Conservation (phyloP, 805 yeast species). For the Metschnikowia proteae region DNA sequence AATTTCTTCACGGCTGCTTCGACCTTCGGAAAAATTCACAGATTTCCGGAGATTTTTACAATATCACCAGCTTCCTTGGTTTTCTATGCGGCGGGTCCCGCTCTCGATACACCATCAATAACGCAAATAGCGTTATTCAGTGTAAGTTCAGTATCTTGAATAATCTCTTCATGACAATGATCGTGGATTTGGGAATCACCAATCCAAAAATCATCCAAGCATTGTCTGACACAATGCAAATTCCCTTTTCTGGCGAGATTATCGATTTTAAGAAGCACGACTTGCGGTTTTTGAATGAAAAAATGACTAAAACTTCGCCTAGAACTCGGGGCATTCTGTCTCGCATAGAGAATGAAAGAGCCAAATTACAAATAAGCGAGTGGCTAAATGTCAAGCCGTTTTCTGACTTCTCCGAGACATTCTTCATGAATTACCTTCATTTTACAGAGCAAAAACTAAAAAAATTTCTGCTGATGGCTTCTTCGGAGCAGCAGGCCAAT, state of each 20-base stretch:
- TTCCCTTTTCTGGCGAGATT: conserved; percentile 26
- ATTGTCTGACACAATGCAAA: background rate
- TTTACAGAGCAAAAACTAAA: conserved; percentile 10
- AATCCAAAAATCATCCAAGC: background rate
- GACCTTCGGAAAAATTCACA: background rate
- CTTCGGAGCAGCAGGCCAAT: conserved; percentile 17
- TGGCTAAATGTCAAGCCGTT: conserved; percentile 40
- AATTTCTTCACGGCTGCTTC: conserved; percentile 10
- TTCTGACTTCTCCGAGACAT: conserved; percentile 24
- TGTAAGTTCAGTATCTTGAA: conserved; percentile 5
- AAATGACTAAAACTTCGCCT: background rate
- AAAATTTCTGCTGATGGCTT: conserved; percentile 7
- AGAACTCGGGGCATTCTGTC: background rate
- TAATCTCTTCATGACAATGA: conserved; percentile 6
- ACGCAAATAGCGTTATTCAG: conserved; percentile 7
- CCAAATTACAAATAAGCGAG: conserved; percentile 28
- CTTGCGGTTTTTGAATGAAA: conserved; percentile 24
- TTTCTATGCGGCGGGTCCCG: conserved; percentile 11
- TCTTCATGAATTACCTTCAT: conserved; percentile 14
- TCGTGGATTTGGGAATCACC: conserved; percentile 4
- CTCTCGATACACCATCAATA: conserved; percentile 2
- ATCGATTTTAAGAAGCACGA: conserved; percentile 37
- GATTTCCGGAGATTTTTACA: conserved; percentile 2
- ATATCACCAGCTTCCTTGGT: conserved; percentile 4
- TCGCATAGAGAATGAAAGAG: conserved; percentile 7